These are phyloP conservation scores for Dioscorea cayenensis DNA, from an alignment of 116 monocot species.

Conservation along the genomic window DNA sequence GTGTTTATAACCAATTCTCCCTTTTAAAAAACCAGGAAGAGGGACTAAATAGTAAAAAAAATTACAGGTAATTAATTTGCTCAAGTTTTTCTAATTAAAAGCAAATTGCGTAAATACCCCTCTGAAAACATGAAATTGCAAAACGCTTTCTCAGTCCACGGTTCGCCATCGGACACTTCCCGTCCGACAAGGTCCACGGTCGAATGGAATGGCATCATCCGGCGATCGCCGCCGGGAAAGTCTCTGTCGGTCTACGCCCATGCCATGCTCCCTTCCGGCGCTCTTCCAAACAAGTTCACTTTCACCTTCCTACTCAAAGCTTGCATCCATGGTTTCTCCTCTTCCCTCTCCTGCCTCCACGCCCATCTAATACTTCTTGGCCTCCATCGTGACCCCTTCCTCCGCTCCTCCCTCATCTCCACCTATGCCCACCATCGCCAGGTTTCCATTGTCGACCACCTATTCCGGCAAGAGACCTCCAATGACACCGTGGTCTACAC, in stretches of 20 bases:
- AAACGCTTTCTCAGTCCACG: too few relatives aligned
- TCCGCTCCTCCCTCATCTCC: conserved; percentile 18
- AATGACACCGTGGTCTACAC: conserved; percentile 17
- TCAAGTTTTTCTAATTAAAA: too few relatives aligned
- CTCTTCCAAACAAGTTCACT: conserved; percentile 25
- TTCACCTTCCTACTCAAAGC: conserved; percentile 20
- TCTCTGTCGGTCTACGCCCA: conserved; percentile 18
- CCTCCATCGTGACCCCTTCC: conserved; percentile 20
- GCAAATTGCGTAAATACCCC: too few relatives aligned
- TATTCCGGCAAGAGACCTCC: neutral
- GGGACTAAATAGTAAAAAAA: too few relatives aligned
- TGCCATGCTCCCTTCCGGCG: conserved; percentile 20
- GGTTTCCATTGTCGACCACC: neutral
- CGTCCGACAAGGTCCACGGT: neutral
- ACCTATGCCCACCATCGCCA: conserved; percentile 10
- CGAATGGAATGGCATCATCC: conserved; percentile 12
- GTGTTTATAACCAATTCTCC: too few relatives aligned
- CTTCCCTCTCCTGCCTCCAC: conserved; percentile 5
- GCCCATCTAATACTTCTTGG: conserved; percentile 5
- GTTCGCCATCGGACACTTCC: neutral
- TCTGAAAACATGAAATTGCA: too few relatives aligned
- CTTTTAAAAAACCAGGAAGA: too few relatives aligned
- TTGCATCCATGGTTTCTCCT: neutral
- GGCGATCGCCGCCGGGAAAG: conserved; percentile 1
- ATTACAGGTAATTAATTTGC: too few relatives aligned